Base-by-base conservation (phyloP, 169 alveolate genomes). In the Plasmodium sp. region DNA sequence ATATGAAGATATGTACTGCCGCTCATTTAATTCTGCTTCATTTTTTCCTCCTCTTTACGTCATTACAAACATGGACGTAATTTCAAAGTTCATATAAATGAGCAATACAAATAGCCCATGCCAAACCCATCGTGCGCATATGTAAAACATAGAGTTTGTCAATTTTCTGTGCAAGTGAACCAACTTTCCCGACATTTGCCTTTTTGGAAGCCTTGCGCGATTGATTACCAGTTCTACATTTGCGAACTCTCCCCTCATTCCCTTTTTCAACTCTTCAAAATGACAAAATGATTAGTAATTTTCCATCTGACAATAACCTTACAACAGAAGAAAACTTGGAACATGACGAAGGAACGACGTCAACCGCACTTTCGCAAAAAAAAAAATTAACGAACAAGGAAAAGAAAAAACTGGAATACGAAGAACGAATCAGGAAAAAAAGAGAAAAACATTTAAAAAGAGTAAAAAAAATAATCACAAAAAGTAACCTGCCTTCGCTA, bases 371-470 rank as follows among this genome's bases (percentile, higher is more conserved):
- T 62, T 80, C 81, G 10, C 72, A 90, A 80, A 36, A 80, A 0
- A 80, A 67, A 43, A 54, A 12, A 10, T 90, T 90, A 90, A 79
- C 91, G 27, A 90, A 73, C 48, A 90, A 90, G 77, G 91, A 90
- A 36, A 80, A 71, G 10, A 90, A 80, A 71, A 80, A 67, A 81
- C 58, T 90, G 67, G 91, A 90, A 62, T 90, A 90, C 51, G 91
- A 90, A 80, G 83, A 90, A 79, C 62, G 94, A 90, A 80, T 56
- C 14, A 34, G 83, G 56, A 90, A 67, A 79, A 88, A 90, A 90
- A 90, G 54, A 58, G 94, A 90, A 67, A 90, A 74, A 67, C 94
- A 90, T 31, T 58, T 90, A 10, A 90, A 90, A 71, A 90, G 73
- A 67, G 90, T 90, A 14, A 39, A 90, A 71, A 90, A 90, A 80